Evolutionary conservation across 1,139 yeast species (phyloP).

Genomic region (Pichia sp.): DNA sequence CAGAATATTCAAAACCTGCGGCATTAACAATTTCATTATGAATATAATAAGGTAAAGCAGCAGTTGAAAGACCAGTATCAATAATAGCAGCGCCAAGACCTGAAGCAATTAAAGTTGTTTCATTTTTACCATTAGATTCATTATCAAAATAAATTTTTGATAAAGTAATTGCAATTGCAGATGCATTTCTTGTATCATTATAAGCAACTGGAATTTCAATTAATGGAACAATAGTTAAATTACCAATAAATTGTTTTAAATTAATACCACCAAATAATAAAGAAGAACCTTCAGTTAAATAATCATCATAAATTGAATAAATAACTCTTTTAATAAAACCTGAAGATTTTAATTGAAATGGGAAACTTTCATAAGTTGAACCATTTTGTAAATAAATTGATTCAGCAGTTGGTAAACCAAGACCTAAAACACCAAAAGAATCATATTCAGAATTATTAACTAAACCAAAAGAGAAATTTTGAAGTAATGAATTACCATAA

Average conservation of each 20-base stretch:
- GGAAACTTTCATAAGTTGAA: slow-evolving; percentile 45
- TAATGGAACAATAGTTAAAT: slow-evolving; percentile 40
- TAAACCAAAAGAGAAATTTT: slow-evolving; percentile 46
- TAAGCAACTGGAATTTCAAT: slow-evolving; percentile 20
- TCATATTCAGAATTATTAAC: slow-evolving; percentile 45
- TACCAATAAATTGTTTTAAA: slow-evolving; percentile 42
- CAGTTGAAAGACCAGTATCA: slow-evolving; percentile 59
- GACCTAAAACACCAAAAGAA: slow-evolving; percentile 51
- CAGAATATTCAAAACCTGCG: slow-evolving; percentile 35
- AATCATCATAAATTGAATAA: slow-evolving; percentile 37
- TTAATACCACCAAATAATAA: slow-evolving; percentile 53
- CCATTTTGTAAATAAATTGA: slow-evolving; percentile 28
- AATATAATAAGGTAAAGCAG: slow-evolving; percentile 41
- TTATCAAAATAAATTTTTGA: slow-evolving; percentile 20
- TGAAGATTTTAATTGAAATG: slow-evolving; percentile 42
- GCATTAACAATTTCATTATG: slow-evolving; percentile 36
- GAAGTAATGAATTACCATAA: slow-evolving; percentile 37
- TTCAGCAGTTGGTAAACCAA: slow-evolving; percentile 47
- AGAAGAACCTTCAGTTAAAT: slow-evolving; percentile 35
- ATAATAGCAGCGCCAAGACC: slow-evolving; percentile 40
- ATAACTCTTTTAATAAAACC: slow-evolving; percentile 46
- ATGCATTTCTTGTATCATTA: slow-evolving; percentile 32
- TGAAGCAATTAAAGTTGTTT: slow-evolving; percentile 29
- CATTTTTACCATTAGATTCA: slow-evolving; percentile 13
- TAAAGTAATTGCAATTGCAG: slow-evolving; percentile 35